Conservation (phyloP, 2,329 filamentous ascomycete genomes). For the Fusarium pseudocircinatum region DNA sequence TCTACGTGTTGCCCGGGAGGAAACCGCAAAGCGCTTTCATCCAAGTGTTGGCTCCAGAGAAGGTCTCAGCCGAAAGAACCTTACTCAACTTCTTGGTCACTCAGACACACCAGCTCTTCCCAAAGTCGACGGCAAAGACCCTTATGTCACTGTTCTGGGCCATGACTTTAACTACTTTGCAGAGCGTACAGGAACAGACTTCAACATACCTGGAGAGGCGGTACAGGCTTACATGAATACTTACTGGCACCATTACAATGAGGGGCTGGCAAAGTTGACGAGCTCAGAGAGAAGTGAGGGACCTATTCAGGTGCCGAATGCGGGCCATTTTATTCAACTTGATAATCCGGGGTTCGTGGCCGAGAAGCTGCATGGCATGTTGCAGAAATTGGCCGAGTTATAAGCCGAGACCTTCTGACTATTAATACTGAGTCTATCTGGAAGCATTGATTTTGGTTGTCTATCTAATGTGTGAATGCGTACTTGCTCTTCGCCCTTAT, state of each 20-base stretch:
- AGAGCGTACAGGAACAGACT: background rate
- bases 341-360: conserved; percentile 61
- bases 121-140: background rate
- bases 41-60: conserved; percentile 34
- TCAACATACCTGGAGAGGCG: conserved; percentile 36
- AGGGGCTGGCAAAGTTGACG: conserved; percentile 58
- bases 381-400: conserved; percentile 1
- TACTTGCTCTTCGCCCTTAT: conserved; percentile 37
- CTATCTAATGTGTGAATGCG: conserved; percentile 3
- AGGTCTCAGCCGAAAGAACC: conserved; percentile 32
- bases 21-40: conserved; percentile 30
- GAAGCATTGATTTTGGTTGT: background rate
- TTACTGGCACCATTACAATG: conserved; percentile 63
- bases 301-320: conserved; percentile 19
- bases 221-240: conserved; percentile 63
- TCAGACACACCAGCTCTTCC: conserved; percentile 22
- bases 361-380: conserved; percentile 2
- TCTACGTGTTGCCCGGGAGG: conserved; percentile 16
- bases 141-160: conserved; percentile 37
- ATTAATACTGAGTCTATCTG: background rate
- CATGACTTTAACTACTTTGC: conserved; percentile 39
- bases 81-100: conserved; percentile 28
- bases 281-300: conserved; percentile 49
- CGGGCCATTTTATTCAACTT: conserved; percentile 55
- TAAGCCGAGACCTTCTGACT: background rate